phyloP scores from a whole-genome alignment of 1,139 yeast genomes.

The Lodderomyces orthopsilosis region DNA sequence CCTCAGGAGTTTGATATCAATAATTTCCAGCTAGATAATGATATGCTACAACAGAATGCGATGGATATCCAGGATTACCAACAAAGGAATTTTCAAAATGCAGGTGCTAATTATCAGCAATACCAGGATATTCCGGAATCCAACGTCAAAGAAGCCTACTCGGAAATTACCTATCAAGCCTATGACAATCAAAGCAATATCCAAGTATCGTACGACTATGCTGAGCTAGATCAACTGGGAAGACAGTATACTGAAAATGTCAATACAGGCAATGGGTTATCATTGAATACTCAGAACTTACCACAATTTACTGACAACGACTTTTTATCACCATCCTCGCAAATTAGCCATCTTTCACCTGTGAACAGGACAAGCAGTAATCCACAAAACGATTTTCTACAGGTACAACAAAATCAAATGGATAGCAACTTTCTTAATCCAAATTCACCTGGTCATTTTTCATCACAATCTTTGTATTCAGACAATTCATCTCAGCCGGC shows the following conservation, averaged over 20 bases:
- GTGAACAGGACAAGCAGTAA: background rate
- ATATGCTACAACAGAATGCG: background rate
- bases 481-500: constrained; percentile 41
- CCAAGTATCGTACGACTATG: constrained; percentile 2
- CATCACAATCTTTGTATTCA: constrained; percentile 30
- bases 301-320: constrained; percentile 11
- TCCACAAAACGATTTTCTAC: constrained; percentile 7
- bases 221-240: constrained; percentile 4
- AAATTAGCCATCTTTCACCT: constrained; percentile 9
- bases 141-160: background rate
- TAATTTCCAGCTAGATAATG: background rate
- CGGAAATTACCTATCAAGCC: constrained; percentile 1
- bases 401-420: constrained; percentile 6
- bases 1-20: background rate
- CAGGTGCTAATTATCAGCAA: background rate
- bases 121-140: background rate
- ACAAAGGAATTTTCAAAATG: background rate
- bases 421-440: constrained; percentile 14
- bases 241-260: constrained; percentile 8
- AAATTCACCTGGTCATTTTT: constrained; percentile 20
- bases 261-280: constrained; percentile 3
- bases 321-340: constrained; percentile 15
- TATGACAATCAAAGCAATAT: constrained; percentile 2
- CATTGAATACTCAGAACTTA: constrained; percentile 8
- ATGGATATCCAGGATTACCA: background rate